Conservation (phyloP, 2,329 filamentous ascomycete genomes). For the Beauveria caledonica region DNA sequence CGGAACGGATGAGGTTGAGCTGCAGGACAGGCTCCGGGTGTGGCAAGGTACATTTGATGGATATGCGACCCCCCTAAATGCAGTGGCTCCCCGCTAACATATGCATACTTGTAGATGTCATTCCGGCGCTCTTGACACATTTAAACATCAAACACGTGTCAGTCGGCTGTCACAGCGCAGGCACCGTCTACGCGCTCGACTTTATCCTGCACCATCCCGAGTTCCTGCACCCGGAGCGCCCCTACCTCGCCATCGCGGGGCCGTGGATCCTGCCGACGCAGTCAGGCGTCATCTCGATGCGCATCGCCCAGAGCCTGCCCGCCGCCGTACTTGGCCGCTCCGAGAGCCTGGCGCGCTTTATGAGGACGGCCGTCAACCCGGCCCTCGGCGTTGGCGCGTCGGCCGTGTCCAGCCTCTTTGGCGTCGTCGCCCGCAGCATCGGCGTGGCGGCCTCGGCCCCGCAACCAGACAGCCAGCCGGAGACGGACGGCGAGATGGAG, state of each 20-base stretch:
- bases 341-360: constrained; percentile 17
- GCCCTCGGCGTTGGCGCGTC: constrained; percentile 11
- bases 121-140: constrained; percentile 25
- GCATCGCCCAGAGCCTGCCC: constrained; percentile 18
- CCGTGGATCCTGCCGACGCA: constrained; percentile 25
- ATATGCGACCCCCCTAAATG: not conserved
- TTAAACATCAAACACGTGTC: constrained; percentile 24
- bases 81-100: not conserved
- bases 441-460: not conserved
- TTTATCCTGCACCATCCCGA: constrained; percentile 22
- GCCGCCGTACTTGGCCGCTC: constrained; percentile 13
- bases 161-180: constrained; percentile 23
- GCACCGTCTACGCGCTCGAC: constrained; percentile 24
- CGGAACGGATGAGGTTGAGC: constrained; percentile 21
- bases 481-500: constrained; percentile 15
- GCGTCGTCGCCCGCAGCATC: not conserved
- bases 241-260: constrained; percentile 21
- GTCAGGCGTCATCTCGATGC: constrained; percentile 17
- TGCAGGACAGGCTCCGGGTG: constrained; percentile 16
- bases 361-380: constrained; percentile 16
- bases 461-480: not conserved
- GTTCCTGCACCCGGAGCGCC: constrained; percentile 18
- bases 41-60: constrained; percentile 20
- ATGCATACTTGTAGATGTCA: constrained; percentile 16
- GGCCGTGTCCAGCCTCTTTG: constrained; percentile 1